Evolutionary conservation across 306 rosid species (phyloP).

Genomic region (Begonia masoniana): DNA sequence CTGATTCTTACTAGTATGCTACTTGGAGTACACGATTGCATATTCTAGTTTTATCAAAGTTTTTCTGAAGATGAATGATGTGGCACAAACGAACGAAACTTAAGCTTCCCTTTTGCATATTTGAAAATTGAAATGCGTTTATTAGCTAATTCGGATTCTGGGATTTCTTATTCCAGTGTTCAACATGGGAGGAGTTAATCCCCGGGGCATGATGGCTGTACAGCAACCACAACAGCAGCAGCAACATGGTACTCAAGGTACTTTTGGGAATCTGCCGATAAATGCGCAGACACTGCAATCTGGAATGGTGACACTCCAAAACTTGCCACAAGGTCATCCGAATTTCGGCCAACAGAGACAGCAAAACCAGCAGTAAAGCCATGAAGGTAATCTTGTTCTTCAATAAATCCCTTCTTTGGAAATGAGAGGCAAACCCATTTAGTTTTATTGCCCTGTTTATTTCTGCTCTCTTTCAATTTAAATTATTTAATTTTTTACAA

Average conservation of each 20-base stretch:
- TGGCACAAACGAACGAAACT: not conserved
- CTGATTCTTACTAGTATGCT: slow-evolving; percentile 7
- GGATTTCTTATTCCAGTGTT: slow-evolving; percentile 45
- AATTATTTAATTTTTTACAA: too few relatives aligned
- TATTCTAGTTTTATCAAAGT: not conserved
- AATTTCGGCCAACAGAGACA: slow-evolving; percentile 83
- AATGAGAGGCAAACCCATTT: too few relatives aligned
- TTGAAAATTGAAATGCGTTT: not conserved
- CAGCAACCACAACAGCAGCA: slow-evolving; percentile 34
- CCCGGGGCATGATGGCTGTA: slow-evolving; percentile 57
- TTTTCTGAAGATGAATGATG: not conserved
- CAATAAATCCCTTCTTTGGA: too few relatives aligned
- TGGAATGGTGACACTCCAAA: slow-evolving; percentile 38
- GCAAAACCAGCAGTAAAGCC: slow-evolving; percentile 37
- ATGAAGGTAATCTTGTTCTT: too few relatives aligned
- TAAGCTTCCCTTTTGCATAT: not conserved
- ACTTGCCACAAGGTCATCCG: slow-evolving; percentile 58
- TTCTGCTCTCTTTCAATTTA: too few relatives aligned
- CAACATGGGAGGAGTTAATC: slow-evolving; percentile 70
- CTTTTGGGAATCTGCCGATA: slow-evolving; percentile 59
- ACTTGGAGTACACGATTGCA: not conserved
- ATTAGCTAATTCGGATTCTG: slow-evolving; percentile 3
- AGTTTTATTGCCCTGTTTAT: too few relatives aligned
- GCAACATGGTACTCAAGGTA: slow-evolving; percentile 53
- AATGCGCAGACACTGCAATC: slow-evolving; percentile 13